These are phyloP conservation scores for Mucor ambiguus DNA, from an alignment of 371 early-diverging fungal genomes.

Conservation along the genomic window DNA sequence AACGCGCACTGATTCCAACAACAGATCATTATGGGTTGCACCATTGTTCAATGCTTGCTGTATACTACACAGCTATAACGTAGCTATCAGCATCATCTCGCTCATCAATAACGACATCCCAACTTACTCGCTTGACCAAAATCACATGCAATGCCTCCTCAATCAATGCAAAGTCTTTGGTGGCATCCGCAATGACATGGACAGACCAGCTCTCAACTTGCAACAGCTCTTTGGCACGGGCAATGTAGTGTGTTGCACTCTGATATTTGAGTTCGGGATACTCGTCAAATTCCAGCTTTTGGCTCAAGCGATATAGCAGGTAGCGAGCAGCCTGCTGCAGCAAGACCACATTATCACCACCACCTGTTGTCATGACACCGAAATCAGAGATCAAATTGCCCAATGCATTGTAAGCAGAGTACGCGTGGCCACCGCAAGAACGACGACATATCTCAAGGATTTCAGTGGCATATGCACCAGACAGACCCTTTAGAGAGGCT, in stretches of 20 bases:
- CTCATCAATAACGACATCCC: neutral
- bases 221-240: slow-evolving; percentile 33
- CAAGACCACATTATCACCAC: slow-evolving; percentile 71
- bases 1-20: slow-evolving; percentile 37
- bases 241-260: slow-evolving; percentile 37
- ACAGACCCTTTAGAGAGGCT: slow-evolving; percentile 56
- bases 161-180: slow-evolving; percentile 30
- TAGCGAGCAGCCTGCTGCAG: slow-evolving; percentile 60
- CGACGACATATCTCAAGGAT: slow-evolving; percentile 61
- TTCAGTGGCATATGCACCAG: slow-evolving; percentile 60
- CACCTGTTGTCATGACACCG: slow-evolving; percentile 74
- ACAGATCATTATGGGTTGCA: slow-evolving; percentile 28
- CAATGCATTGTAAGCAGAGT: slow-evolving; percentile 70
- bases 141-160: slow-evolving; percentile 33
- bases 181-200: slow-evolving; percentile 18
- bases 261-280: slow-evolving; percentile 36
- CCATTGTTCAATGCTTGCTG: slow-evolving; percentile 27
- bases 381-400: slow-evolving; percentile 62
- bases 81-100: neutral
- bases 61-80: slow-evolving; percentile 33
- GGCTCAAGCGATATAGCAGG: slow-evolving; percentile 23
- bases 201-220: slow-evolving; percentile 24
- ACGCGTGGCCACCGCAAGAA: slow-evolving; percentile 63
- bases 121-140: slow-evolving; percentile 35
- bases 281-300: slow-evolving; percentile 26